phyloP scores from a whole-genome alignment of 768 basidiomycete genomes.

The Megacollybia marginata region DNA sequence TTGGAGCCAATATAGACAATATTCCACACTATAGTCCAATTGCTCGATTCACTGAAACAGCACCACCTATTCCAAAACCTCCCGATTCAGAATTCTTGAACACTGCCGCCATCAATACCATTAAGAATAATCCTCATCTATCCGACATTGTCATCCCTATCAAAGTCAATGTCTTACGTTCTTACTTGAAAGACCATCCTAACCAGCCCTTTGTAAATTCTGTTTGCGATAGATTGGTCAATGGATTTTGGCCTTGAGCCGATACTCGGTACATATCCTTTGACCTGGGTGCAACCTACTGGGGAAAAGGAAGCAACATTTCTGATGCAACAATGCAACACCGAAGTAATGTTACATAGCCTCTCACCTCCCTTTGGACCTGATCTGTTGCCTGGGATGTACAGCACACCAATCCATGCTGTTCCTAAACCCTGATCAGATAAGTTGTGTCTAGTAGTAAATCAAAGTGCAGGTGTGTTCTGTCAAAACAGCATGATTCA shows the following conservation, averaged over 20 bases:
- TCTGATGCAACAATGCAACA: slow-evolving; percentile 7
- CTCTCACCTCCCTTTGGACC: slow-evolving; percentile 8
- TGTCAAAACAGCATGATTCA: background rate
- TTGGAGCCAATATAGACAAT: background rate
- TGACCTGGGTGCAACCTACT: background rate
- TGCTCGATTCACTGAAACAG: background rate
- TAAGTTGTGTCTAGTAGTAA: background rate
- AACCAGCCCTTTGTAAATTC: slow-evolving; percentile 27
- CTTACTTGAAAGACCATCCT: slow-evolving; percentile 20
- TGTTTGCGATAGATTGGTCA: slow-evolving; percentile 13
- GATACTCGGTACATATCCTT: background rate
- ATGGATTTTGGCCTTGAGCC: slow-evolving; percentile 17
- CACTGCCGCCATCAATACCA: slow-evolving; percentile 4
- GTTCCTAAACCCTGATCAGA: slow-evolving; percentile 4
- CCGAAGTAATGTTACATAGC: slow-evolving; percentile 1
- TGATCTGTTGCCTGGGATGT: slow-evolving; percentile 16
- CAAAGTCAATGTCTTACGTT: slow-evolving; percentile 20
- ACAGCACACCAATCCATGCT: slow-evolving; percentile 1
- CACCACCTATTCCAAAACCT: background rate
- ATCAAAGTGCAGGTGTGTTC: slow-evolving; percentile 4
- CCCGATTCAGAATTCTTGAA: slow-evolving; percentile 6
- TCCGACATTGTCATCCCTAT: slow-evolving; percentile 24
- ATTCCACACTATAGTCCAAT: background rate
- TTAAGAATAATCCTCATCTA: slow-evolving; percentile 12
- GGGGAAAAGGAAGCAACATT: slow-evolving; percentile 5